Percentiles rank a stretch among this genome's conserved stretches.
phyloP scores from a whole-genome alignment of 108 stramenopile species.

The Cyclotella baltica region DNA sequence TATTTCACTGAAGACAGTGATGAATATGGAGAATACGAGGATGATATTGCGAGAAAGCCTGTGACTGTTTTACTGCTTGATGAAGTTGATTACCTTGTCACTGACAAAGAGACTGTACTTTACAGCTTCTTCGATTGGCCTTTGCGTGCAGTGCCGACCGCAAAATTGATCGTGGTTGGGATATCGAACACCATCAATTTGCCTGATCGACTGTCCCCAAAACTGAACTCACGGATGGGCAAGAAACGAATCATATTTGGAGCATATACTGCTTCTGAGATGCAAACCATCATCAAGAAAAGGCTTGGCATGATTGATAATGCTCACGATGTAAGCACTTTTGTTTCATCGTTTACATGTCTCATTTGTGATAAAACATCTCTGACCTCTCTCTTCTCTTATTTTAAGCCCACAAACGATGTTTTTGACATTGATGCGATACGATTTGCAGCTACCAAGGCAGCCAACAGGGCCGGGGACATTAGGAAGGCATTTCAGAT shows the following conservation, averaged over 20 bases:
- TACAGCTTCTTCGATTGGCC: slow-evolving; percentile 99
- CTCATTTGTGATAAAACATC: neutral
- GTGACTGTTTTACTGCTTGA: slow-evolving; percentile 87
- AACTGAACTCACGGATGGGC: slow-evolving; percentile 85
- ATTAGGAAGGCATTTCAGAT: slow-evolving; percentile 93
- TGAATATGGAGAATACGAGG: slow-evolving; percentile 23
- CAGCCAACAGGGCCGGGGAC: slow-evolving; percentile 90
- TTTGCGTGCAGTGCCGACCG: slow-evolving; percentile 19
- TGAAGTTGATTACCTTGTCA: slow-evolving; percentile 98
- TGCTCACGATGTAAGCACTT: slow-evolving; percentile 10
- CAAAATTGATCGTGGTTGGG: slow-evolving; percentile 74
- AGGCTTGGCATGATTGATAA: slow-evolving; percentile 58
- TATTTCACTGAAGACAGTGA: slow-evolving; percentile 57
- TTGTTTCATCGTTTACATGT: neutral
- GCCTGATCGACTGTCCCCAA: slow-evolving; percentile 85
- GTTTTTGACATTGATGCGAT: slow-evolving; percentile 84
- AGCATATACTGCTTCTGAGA: slow-evolving; percentile 67
- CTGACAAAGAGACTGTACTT: slow-evolving; percentile 90
- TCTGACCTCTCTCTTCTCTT: slow-evolving; percentile 1
- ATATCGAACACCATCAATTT: slow-evolving; percentile 99
- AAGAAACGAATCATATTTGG: slow-evolving; percentile 66
- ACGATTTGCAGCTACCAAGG: slow-evolving; percentile 90
- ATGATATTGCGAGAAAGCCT: slow-evolving; percentile 17
- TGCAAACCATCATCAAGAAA: slow-evolving; percentile 63
- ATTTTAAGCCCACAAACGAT: slow-evolving; percentile 18